Base-by-base conservation (phyloP, 306 rosid genomes). In the Luffa acutangula region DNA sequence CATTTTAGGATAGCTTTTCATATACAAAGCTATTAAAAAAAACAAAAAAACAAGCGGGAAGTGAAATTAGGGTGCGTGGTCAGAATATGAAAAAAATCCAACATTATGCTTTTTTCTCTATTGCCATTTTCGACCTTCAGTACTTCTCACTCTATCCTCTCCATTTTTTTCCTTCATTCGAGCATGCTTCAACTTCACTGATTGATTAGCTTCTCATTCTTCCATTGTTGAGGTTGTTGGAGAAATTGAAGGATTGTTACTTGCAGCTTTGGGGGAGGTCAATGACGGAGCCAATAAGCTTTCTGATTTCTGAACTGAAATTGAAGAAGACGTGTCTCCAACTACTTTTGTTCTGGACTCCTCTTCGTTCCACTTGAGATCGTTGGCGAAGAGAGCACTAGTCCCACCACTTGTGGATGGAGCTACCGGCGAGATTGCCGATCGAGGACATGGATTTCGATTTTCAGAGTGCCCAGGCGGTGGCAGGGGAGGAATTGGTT, bases 311-410 rank as follows among this genome's bases (percentile, higher is more conserved):
- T 34, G 90, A 95, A 25, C 92, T 87, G 73, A 91, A 76, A 85
- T 93, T 90, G 14, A 53, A 91, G 84, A 89, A 80, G 66, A 95
- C 90, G 77, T 91, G 97, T 72, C 88, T 83, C 97, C 88, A 88
- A 86, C 89, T 95, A 14, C 97, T 97, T 77, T 74, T 88, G 85
- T 80, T 82, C 92, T 92, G 53, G 89, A 81, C 84, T 91, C 97
- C n/a, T 87, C 90, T 65, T 92, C 91, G 83, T 92, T 91, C 93
- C 92, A 77, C 82, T 95, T 97, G 69, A 92, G 97, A 90, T 95
- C 98, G 13, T 41, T 39, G 1, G 97, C 93, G 69, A 95, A 95
- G 7, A 85, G 85, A 60, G 93, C 87, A 83, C 93, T 95, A 89
- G 39, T 45, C 90, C 98, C 98, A 95, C 96, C 98, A 95, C 46